Conservation (phyloP, 2,329 filamentous ascomycete genomes). For the Botryotinia convoluta region DNA sequence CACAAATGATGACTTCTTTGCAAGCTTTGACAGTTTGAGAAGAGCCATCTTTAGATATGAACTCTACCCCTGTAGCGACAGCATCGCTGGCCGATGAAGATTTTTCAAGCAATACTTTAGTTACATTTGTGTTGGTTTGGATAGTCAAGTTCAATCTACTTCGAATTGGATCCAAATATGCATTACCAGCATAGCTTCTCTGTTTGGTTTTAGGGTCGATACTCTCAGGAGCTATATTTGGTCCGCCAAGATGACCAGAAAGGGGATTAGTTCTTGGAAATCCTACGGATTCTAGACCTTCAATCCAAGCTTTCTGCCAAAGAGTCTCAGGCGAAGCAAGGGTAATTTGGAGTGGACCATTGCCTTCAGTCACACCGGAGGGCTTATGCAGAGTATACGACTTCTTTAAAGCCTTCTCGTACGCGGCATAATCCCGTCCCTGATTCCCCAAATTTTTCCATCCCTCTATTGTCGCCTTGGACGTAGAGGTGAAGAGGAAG, state of each 20-base stretch:
- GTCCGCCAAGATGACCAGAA: background rate
- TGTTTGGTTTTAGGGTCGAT: background rate
- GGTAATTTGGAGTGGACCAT: background rate
- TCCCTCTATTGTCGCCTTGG: background rate
- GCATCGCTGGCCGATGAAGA: background rate
- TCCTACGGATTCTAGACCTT: background rate
- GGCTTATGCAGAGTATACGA: background rate
- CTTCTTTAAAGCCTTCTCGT: background rate
- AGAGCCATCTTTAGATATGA: background rate
- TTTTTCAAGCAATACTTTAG: background rate
- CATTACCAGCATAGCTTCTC: background rate
- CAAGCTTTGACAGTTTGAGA: background rate
- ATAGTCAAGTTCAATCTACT: background rate
- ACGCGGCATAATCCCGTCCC: background rate
- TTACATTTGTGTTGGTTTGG: background rate
- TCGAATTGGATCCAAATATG: background rate
- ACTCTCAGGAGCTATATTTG: background rate
- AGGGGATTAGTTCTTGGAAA: background rate
- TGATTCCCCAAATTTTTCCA: background rate
- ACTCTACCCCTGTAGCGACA: background rate
- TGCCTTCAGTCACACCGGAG: background rate
- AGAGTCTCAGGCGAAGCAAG: background rate
- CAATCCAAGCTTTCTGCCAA: background rate
- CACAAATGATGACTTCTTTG: background rate
- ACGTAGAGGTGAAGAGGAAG: background rate